phyloP scores from a whole-genome alignment of 805 yeast genomes.

The Wickerhamomyces bisporus region DNA sequence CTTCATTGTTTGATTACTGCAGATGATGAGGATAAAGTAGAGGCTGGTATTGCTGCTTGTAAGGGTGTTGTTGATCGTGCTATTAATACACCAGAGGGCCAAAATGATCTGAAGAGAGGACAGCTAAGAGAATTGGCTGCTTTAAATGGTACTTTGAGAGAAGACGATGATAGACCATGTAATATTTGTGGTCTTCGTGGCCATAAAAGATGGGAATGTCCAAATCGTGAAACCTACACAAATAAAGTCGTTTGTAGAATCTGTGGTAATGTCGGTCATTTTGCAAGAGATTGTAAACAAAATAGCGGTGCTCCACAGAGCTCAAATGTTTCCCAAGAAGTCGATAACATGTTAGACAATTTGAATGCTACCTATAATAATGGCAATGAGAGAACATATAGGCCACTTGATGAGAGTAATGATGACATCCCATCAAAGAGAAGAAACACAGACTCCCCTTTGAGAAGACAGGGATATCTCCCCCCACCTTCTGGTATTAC shows the following conservation, averaged over 20 bases:
- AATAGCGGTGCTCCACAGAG: conserved; percentile 8
- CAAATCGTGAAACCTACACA: conserved; percentile 43
- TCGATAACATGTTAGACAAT: conserved; percentile 46
- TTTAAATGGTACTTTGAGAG: conserved; percentile 89
- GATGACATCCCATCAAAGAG: conserved; percentile 9
- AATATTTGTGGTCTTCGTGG: conserved; percentile 62
- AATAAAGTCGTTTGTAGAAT: conserved; percentile 60
- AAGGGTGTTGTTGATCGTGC: conserved; percentile 78
- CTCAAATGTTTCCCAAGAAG: conserved; percentile 39
- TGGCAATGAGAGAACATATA: neutral
- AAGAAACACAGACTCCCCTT: conserved; percentile 7
- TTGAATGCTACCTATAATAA: conserved; percentile 29
- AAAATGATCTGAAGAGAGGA: conserved; percentile 83
- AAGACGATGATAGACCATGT: conserved; percentile 64
- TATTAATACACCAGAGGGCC: conserved; percentile 85
- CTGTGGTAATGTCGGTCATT: conserved; percentile 84
- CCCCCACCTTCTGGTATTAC: neutral
- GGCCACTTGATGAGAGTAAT: neutral
- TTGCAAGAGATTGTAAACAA: conserved; percentile 73
- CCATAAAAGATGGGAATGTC: conserved; percentile 64
- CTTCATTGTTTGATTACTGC: conserved; percentile 85
- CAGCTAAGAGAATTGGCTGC: conserved; percentile 91
- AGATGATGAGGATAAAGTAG: conserved; percentile 71
- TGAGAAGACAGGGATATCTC: neutral
- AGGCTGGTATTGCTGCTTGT: conserved; percentile 68